phyloP scores from a whole-genome alignment of 2,329 filamentous ascomycete genomes.

The Ophiosphaerella narmari region DNA sequence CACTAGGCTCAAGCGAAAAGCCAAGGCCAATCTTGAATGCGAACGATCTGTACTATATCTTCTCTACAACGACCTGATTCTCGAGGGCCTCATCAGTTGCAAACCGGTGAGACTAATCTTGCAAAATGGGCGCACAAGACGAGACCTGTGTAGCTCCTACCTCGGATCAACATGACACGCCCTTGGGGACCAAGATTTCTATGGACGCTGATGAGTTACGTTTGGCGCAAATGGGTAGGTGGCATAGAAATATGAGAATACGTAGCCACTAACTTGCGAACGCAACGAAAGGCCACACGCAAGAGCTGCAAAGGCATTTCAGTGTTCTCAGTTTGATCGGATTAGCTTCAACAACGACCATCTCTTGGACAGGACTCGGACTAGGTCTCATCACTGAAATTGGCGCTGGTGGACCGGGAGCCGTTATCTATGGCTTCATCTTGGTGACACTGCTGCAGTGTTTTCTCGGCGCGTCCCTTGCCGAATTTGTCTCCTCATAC shows the following conservation, averaged over 20 bases:
- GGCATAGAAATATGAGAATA: no score
- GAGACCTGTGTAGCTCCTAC: no score
- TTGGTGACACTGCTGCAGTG: constrained; percentile 11
- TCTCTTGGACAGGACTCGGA: constrained; percentile 14
- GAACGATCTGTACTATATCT: no score
- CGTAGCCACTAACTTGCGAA: background rate
- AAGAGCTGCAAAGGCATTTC: constrained; percentile 13
- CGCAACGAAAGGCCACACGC: constrained; percentile 5
- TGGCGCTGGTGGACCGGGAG: constrained; percentile 12
- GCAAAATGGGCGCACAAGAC: no score
- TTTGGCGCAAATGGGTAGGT: constrained; percentile 11
- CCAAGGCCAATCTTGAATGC: no score
- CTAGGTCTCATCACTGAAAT: constrained; percentile 13
- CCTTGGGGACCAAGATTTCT: background rate
- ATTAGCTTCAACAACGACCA: constrained; percentile 13
- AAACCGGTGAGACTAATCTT: no score
- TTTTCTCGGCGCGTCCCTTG: constrained; percentile 12
- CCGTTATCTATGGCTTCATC: constrained; percentile 13
- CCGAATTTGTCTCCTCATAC: constrained; percentile 14
- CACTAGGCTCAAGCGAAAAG: no score
- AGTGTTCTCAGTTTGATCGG: constrained; percentile 9
- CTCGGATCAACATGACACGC: no score
- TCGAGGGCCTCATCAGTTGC: no score
- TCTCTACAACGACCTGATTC: no score
- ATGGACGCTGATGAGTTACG: constrained; percentile 10